Conservation (phyloP, 1,284 basidiomycete genomes). For the Melanopsichium pennsylvanicum region DNA sequence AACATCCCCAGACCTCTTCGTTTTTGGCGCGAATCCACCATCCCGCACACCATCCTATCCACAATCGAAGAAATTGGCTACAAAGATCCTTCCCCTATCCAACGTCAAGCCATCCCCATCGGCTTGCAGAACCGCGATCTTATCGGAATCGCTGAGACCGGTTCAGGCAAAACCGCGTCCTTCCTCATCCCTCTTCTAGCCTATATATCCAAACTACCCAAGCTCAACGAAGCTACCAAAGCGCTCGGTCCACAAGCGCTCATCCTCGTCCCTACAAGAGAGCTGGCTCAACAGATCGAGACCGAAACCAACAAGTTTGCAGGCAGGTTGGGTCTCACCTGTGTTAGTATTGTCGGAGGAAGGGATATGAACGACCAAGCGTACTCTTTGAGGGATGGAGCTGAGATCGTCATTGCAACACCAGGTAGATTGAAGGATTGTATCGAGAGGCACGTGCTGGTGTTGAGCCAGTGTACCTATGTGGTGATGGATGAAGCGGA, state of each 20-base stretch:
- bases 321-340: conserved; percentile 82
- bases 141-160: conserved; percentile 96
- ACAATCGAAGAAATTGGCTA: conserved; percentile 91
- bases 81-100: conserved; percentile 94
- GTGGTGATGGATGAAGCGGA: conserved; percentile 99
- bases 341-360: conserved; percentile 97
- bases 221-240: conserved; percentile 86
- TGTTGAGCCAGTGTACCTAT: conserved; percentile 94
- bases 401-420: conserved; percentile 97
- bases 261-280: conserved; percentile 94
- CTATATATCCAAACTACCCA: conserved; percentile 86
- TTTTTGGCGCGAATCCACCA: conserved; percentile 86
- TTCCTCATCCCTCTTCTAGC: conserved; percentile 98
- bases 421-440: conserved; percentile 97
- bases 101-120: conserved; percentile 97
- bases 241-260: conserved; percentile 92
- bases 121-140: conserved; percentile 94
- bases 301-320: conserved; percentile 90
- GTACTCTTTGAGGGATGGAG: conserved; percentile 91
- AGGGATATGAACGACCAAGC: conserved; percentile 93
- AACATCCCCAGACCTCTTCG: conserved; percentile 90
- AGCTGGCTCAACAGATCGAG: conserved; percentile 97
- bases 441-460: conserved; percentile 91
- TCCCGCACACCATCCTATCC: conserved; percentile 80
- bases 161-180: conserved; percentile 96